Base-by-base conservation (phyloP, 306 rosid species). In the Phaseolus lunatus region DNA sequence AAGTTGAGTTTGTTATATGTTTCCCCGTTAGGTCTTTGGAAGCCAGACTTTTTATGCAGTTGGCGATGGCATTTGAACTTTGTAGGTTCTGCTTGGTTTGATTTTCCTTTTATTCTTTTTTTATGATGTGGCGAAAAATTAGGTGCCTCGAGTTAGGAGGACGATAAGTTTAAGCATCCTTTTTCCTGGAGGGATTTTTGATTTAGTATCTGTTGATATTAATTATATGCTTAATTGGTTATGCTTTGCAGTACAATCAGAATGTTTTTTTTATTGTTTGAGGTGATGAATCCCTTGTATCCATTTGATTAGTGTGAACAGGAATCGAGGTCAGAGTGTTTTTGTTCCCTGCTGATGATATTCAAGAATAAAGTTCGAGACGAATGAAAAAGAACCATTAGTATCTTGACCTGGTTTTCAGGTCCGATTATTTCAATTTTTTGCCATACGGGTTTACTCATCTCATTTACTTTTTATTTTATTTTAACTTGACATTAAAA, bases 1-100 rank as follows among this genome's bases (percentile, higher is more conserved):
- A 87, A 84, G 88, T 65, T 64, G 77, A 82, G 72, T 81, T 77
- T 85, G 82, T 14, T 76, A 72, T 81, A 82, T 82, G 82, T 22
- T 82, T 77, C 67, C 44, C 68, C 79, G n/a, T 44, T 72, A 77
- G 83, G 86, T 82, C 78, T 58, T 57, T 80, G 77, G 84, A 84
- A 80, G 88, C 88, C 85, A 82, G 83, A 77, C 83, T 79, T 79
- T 73, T 79, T 75, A 84, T 80, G 85, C 85, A 72, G 70, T 67
- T 77, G 83, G 85, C 80, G 31, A 66, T 79, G 78, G 87, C 69
- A 59, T 69, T 79, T 75, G 80, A 72, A 82, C 75, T 75, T 76
- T 44, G 58, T 87, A 80, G 88, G 68, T 64, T 79, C 78, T 65
- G 84, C 78, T 75, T 84, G 84, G 81, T 64, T 77, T 69, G 81